These are phyloP conservation scores for Talaromyces pinophilus DNA, from an alignment of 2,329 filamentous ascomycete species.

Conservation along the genomic window DNA sequence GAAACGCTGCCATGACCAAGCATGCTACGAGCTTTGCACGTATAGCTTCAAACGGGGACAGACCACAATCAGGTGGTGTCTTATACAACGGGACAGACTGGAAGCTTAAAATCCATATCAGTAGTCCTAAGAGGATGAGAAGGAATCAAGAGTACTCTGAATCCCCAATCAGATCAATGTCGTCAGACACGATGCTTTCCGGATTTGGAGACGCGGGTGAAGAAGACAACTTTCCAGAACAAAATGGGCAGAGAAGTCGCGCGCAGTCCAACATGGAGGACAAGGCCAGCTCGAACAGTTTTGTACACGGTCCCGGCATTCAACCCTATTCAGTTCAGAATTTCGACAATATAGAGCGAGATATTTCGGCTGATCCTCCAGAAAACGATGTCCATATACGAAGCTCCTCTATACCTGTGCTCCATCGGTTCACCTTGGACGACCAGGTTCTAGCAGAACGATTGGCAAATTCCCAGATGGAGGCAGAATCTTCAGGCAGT, in stretches of 20 bases:
- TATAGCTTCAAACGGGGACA: constrained; percentile 1
- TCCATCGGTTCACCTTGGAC: constrained; percentile 31
- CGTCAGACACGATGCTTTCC: constrained; percentile 20
- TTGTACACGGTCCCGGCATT: not conserved
- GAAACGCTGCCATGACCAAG: constrained; percentile 26
- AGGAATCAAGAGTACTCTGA: not conserved
- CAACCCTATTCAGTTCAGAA: not conserved
- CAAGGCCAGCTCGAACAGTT: not conserved
- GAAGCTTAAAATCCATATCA: constrained; percentile 10
- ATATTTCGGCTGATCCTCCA: not conserved
- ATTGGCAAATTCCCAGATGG: constrained; percentile 15
- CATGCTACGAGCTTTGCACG: constrained; percentile 10
- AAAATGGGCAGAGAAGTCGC: not conserved
- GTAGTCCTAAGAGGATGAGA: not conserved
- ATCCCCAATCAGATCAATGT: constrained; percentile 21
- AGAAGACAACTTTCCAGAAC: not conserved
- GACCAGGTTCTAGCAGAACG: constrained; percentile 32
- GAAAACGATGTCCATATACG: not conserved
- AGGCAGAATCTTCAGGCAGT: not conserved
- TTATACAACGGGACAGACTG: not conserved
- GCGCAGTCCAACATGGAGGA: not conserved
- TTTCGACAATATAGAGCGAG: not conserved
- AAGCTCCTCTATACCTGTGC: constrained; percentile 15
- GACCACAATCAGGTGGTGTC: not conserved
- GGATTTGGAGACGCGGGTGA: not conserved